Percentiles rank a stretch among this genome's conserved stretches.
These are phyloP conservation scores for Xylaria digitata DNA, from an alignment of 2,329 filamentous ascomycete species.

Conservation along the genomic window DNA sequence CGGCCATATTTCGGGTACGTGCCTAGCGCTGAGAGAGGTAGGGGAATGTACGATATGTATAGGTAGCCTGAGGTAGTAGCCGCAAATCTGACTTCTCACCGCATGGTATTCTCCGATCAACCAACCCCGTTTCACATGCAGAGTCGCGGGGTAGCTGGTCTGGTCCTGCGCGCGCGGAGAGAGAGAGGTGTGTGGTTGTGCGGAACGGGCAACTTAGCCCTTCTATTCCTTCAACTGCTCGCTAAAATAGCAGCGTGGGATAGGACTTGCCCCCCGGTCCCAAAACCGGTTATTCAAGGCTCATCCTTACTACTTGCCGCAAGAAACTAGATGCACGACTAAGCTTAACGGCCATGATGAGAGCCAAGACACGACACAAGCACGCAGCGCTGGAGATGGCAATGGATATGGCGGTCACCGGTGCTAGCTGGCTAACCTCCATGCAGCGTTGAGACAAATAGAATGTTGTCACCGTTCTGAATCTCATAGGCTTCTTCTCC, in stretches of 20 bases:
- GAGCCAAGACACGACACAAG: conserved; percentile 27
- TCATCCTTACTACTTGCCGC: conserved; percentile 23
- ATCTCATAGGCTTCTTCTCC: conserved; percentile 92
- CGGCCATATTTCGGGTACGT: conserved; percentile 8
- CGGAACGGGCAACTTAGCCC: conserved; percentile 20
- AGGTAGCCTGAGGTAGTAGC: conserved; percentile 27
- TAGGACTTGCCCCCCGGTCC: background rate
- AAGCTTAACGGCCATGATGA: conserved; percentile 25
- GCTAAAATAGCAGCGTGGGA: background rate
- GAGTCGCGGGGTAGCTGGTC: conserved; percentile 34
- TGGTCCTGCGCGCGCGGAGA: conserved; percentile 10
- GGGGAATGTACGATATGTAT: background rate
- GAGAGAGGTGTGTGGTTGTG: conserved; percentile 13
- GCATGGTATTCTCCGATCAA: conserved; percentile 35
- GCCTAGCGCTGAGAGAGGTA: background rate
- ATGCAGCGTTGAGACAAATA: conserved; percentile 97
- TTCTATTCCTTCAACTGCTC: background rate
- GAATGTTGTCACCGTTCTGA: conserved; percentile 83
- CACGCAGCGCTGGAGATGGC: conserved; percentile 3
- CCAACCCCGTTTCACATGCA: conserved; percentile 38
- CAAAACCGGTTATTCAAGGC: conserved; percentile 31
- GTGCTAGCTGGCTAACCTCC: conserved; percentile 71
- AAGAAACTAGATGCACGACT: conserved; percentile 13
- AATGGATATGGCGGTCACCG: conserved; percentile 19
- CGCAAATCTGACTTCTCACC: conserved; percentile 33